Percentiles rank a stretch among this genome's conserved stretches.
Conservation (phyloP, 2,329 filamentous ascomycete species). For the Xylariaceae sp. region DNA sequence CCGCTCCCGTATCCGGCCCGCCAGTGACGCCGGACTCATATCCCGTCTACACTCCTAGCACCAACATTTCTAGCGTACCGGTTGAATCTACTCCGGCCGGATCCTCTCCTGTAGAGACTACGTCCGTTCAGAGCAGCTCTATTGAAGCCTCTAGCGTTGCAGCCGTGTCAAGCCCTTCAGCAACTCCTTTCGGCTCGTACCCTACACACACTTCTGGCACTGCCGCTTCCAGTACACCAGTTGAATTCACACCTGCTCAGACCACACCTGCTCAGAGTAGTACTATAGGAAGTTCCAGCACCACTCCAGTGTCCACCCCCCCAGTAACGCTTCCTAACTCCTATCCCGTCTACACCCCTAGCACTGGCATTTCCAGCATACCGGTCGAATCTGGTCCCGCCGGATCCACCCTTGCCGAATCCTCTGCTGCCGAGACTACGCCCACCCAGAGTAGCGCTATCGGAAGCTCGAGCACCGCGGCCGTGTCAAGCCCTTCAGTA, state of each 20-base stretch:
- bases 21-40: background rate
- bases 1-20: background rate
- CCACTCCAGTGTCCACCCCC: background rate
- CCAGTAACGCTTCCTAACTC: too few species aligned
- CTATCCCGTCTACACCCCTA: constrained; percentile 15
- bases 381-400: too few species aligned
- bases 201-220: background rate
- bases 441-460: background rate
- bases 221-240: constrained; percentile 2
- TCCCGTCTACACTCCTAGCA: background rate
- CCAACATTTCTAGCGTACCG: constrained; percentile 1
- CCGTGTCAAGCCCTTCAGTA: background rate
- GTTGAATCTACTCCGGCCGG: constrained; percentile 5
- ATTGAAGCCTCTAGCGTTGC: background rate
- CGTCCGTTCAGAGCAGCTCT: background rate
- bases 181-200: background rate
- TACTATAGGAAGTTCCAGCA: background rate
- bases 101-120: background rate
- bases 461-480: background rate
- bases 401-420: too few species aligned
- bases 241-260: constrained; percentile 4
- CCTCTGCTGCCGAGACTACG: background rate
- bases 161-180: background rate
- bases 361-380: constrained; percentile 17
- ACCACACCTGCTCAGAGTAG: constrained; percentile 16